Conservation (phyloP, 2,329 filamentous ascomycete genomes). For the Botrytis tulipae region DNA sequence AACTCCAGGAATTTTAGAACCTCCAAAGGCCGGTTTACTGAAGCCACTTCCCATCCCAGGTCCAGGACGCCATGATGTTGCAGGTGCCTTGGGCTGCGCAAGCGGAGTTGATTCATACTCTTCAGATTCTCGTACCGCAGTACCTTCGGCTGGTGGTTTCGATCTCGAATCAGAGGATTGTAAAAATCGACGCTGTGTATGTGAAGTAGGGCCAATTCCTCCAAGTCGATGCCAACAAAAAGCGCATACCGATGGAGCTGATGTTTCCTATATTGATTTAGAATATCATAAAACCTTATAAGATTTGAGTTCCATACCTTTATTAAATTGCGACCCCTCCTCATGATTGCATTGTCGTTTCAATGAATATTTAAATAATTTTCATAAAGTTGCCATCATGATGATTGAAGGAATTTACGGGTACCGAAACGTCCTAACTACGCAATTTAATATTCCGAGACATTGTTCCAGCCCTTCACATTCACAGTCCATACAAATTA, state of each 20-base stretch:
- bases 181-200: constrained; percentile 37
- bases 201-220: constrained; percentile 34
- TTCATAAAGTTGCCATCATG: constrained; percentile 8
- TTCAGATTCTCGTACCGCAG: constrained; percentile 24
- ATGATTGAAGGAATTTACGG: constrained; percentile 25
- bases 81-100: neutral
- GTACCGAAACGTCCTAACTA: constrained; percentile 6
- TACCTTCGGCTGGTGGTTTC: constrained; percentile 30
- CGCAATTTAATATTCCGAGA: neutral
- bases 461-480: neutral
- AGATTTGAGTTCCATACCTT: constrained; percentile 26
- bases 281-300: neutral
- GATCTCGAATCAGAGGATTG: constrained; percentile 35
- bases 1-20: constrained; percentile 8
- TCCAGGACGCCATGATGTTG: constrained; percentile 27
- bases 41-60: constrained; percentile 11
- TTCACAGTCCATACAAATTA: neutral
- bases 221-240: constrained; percentile 39
- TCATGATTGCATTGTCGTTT: constrained; percentile 31
- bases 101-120: constrained; percentile 17
- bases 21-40: neutral
- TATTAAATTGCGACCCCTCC: constrained; percentile 34
- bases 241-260: constrained; percentile 36
- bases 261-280: constrained; percentile 31
- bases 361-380: constrained; percentile 23